Percentiles rank a stretch among this genome's conserved stretches.
Conservation (phyloP, 2,329 filamentous ascomycete species). For the Neopestalotiopsis clavispora region DNA sequence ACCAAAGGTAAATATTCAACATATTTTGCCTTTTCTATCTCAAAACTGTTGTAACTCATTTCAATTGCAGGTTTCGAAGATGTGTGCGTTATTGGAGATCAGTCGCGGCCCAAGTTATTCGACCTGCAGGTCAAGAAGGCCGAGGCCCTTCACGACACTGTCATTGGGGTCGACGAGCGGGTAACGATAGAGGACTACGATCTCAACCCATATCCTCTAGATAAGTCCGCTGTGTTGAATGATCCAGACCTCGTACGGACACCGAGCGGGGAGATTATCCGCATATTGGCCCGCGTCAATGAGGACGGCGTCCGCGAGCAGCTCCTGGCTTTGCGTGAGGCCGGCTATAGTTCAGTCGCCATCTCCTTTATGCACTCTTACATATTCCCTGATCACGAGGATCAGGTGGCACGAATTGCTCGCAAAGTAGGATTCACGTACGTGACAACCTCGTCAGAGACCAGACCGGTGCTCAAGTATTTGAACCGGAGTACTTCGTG, state of each 20-base stretch:
- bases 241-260: slow-evolving; percentile 61
- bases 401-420: slow-evolving; percentile 63
- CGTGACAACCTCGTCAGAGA: slow-evolving; percentile 68
- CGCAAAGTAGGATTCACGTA: slow-evolving; percentile 69
- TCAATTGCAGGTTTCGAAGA: slow-evolving; percentile 60
- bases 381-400: slow-evolving; percentile 69
- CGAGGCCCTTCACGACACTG: slow-evolving; percentile 69
- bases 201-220: slow-evolving; percentile 59
- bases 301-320: slow-evolving; percentile 58
- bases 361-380: slow-evolving; percentile 79
- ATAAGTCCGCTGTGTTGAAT: slow-evolving; percentile 40
- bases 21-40: not conserved
- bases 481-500: slow-evolving; percentile 70
- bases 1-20: slow-evolving; percentile 58
- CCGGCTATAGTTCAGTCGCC: slow-evolving; percentile 55
- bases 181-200: slow-evolving; percentile 77
- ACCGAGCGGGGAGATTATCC: slow-evolving; percentile 69
- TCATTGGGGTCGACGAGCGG: slow-evolving; percentile 73
- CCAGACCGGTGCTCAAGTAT: slow-evolving; percentile 76
- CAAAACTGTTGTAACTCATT: not conserved
- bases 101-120: slow-evolving; percentile 74
- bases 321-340: slow-evolving; percentile 63
- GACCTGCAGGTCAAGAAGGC: slow-evolving; percentile 71
- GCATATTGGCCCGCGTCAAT: slow-evolving; percentile 66
- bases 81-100: slow-evolving; percentile 75